phyloP scores from a whole-genome alignment of 495 filamentous ascomycete genomes.

The Chlorociboria aeruginascens region DNA sequence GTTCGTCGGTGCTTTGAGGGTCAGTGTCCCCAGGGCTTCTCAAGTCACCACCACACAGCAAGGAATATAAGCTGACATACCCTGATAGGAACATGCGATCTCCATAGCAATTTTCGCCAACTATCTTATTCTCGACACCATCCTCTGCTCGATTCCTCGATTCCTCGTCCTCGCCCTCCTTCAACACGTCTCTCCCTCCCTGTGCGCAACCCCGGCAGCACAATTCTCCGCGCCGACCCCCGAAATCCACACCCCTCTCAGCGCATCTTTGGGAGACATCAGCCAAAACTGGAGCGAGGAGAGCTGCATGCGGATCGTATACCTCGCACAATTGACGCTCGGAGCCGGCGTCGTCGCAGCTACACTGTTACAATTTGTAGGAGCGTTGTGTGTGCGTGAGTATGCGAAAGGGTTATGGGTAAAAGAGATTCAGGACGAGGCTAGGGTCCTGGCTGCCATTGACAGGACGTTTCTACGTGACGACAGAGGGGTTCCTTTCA shows the following conservation, averaged over 20 bases:
- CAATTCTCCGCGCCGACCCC: not conserved
- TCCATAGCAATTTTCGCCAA: slow-evolving; percentile 16
- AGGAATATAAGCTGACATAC: not conserved
- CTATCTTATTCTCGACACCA: slow-evolving; percentile 15
- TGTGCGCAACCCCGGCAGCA: slow-evolving; percentile 1
- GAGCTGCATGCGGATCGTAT: slow-evolving; percentile 3
- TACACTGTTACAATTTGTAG: slow-evolving; percentile 15
- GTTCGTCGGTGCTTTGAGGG: slow-evolving; percentile 14
- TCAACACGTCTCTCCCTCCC: not conserved
- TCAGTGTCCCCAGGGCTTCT: slow-evolving; percentile 3
- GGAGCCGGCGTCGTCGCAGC: slow-evolving; percentile 11
- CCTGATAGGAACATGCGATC: slow-evolving; percentile 16
- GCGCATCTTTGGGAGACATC: not conserved
- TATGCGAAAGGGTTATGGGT: slow-evolving; percentile 14
- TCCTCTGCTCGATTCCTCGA: slow-evolving; percentile 14
- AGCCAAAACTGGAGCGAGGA: slow-evolving; percentile 2
- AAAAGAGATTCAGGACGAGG: slow-evolving; percentile 4
- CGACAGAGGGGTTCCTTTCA: too few relatives aligned
- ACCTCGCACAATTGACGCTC: slow-evolving; percentile 8
- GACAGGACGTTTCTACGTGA: not conserved
- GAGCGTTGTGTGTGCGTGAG: slow-evolving; percentile 14
- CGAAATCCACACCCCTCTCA: not conserved
- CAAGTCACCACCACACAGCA: not conserved
- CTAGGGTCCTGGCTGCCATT: not conserved
- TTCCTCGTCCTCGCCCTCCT: slow-evolving; percentile 15